These are phyloP conservation scores for Margaritispora aquatica DNA, from an alignment of 495 filamentous ascomycete species.

Conservation along the genomic window DNA sequence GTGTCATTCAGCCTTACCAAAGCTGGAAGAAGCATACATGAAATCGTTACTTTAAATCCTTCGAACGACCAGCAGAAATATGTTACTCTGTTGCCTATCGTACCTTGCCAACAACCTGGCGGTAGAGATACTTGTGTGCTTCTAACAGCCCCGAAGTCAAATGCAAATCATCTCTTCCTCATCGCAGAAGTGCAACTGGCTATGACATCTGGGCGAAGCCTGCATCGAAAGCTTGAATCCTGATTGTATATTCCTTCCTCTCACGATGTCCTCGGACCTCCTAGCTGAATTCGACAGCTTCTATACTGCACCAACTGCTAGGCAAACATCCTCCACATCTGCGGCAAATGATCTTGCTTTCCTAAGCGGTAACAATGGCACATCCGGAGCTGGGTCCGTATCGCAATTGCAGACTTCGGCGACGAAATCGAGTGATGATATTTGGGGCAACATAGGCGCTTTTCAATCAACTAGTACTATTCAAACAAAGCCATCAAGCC, in stretches of 20 bases:
- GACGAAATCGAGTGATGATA: conserved; percentile 2
- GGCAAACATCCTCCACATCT: conserved; percentile 1
- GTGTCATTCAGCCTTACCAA: neutral
- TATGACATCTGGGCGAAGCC: neutral
- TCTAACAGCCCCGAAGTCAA: too few relatives aligned
- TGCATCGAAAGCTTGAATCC: neutral
- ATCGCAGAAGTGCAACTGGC: neutral
- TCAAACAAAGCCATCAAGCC: neutral
- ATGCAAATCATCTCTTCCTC: too few relatives aligned
- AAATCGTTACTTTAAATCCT: neutral
- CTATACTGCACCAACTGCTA: conserved; percentile 16
- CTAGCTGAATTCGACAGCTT: conserved; percentile 61
- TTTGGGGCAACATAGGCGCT: conserved; percentile 18
- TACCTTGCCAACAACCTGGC: too few relatives aligned
- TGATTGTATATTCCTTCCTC: too few relatives aligned
- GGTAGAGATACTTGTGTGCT: too few relatives aligned
- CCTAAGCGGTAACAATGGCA: neutral
- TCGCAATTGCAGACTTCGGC: conserved; percentile 10
- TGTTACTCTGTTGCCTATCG: too few relatives aligned
- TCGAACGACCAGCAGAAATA: neutral
- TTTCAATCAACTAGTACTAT: conserved; percentile 6
- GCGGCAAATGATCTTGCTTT: conserved; percentile 20
- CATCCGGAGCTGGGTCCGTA: neutral
- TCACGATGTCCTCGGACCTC: conserved; percentile 68
- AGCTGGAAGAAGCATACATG: neutral